These are phyloP conservation scores for Neonectria sp. DNA, from an alignment of 2,329 filamentous ascomycete species.

Conservation along the genomic window DNA sequence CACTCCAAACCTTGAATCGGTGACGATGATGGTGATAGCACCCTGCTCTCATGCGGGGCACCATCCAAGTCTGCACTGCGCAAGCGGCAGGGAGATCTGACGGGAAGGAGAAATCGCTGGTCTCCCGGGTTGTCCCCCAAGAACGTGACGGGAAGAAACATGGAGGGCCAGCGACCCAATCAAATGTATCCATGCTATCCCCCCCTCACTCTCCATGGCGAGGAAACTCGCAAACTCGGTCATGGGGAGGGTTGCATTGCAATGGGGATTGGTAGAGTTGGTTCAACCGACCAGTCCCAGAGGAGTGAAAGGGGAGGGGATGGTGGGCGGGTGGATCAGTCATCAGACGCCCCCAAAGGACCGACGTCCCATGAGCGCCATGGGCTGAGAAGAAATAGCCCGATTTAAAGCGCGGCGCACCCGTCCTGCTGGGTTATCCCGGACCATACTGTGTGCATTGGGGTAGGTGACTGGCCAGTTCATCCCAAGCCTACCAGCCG, in stretches of 20 bases:
- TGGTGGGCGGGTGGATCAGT: constrained; percentile 34
- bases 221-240: constrained; percentile 34
- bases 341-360: constrained; percentile 37
- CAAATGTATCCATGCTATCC: constrained; percentile 17
- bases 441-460: constrained; percentile 38
- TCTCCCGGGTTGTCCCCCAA: background rate
- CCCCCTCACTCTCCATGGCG: constrained; percentile 28
- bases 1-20: constrained; percentile 11
- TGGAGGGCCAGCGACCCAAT: constrained; percentile 35
- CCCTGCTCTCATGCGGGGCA: constrained; percentile 27
- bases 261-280: constrained; percentile 25
- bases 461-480: constrained; percentile 40
- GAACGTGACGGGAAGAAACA: constrained; percentile 8
- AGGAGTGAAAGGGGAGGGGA: constrained; percentile 31
- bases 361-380: constrained; percentile 33
- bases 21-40: constrained; percentile 1
- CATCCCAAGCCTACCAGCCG: constrained; percentile 32
- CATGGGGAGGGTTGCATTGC: constrained; percentile 38
- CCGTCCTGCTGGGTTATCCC: constrained; percentile 43
- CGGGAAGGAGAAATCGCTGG: constrained; percentile 19
- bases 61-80: constrained; percentile 13
- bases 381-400: constrained; percentile 36
- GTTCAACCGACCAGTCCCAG: constrained; percentile 17
- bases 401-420: constrained; percentile 46
- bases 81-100: constrained; percentile 25